Conservation (phyloP, 768 basidiomycete genomes). For the Lactarius tabidus region DNA sequence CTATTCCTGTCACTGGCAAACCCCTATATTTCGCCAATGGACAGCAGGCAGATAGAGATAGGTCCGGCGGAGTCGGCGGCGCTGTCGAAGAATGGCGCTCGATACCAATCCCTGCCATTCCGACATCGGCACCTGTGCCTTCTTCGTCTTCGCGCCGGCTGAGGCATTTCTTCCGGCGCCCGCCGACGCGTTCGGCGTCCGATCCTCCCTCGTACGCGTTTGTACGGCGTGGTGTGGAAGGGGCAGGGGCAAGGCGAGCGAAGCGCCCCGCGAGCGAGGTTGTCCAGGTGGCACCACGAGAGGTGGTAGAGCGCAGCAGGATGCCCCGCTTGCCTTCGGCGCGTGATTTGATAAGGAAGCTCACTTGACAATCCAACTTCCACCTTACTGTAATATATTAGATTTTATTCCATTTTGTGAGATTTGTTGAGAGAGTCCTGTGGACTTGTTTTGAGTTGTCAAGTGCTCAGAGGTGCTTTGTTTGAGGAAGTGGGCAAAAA, state of each 20-base stretch:
- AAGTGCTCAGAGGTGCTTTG: neutral
- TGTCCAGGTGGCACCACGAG: conserved; percentile 1
- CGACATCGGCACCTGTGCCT: neutral
- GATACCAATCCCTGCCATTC: neutral
- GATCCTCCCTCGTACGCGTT: conserved; percentile 13
- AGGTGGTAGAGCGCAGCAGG: conserved; percentile 15
- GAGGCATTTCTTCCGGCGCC: conserved; percentile 19
- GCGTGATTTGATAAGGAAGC: conserved; percentile 14
- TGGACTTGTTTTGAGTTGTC: neutral
- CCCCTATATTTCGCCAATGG: neutral
- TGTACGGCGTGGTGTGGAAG: neutral
- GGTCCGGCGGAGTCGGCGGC: neutral
- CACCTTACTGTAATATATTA: neutral
- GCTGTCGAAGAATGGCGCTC: neutral
- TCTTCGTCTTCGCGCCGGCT: conserved; percentile 6
- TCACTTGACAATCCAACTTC: conserved; percentile 7
- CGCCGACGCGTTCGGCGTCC: conserved; percentile 16
- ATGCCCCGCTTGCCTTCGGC: conserved; percentile 22
- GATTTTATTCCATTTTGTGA: neutral
- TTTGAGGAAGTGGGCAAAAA: neutral
- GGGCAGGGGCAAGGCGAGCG: neutral
- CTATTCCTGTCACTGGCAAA: neutral
- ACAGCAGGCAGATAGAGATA: neutral
- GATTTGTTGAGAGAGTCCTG: neutral
- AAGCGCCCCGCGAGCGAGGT: conserved; percentile 19